Evolutionary conservation across 2,329 filamentous ascomycete genomes (phyloP), one percentile per base, ranked within the genome.

Genomic region (Leptographium lundbergii): DNA sequence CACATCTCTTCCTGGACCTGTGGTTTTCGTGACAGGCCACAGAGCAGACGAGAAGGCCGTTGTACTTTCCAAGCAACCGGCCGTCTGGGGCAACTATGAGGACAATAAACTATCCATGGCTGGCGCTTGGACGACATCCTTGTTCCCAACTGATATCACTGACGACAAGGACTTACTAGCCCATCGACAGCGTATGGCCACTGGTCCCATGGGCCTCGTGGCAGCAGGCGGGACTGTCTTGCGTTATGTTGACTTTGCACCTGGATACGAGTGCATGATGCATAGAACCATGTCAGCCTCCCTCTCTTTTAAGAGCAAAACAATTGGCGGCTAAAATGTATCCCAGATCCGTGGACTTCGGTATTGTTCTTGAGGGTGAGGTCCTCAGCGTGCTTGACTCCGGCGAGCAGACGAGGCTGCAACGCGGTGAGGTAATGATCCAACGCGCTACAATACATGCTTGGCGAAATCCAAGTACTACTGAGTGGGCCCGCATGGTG

Each of bases 401-500:
- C 19, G 74, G 75, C 5, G 73, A 74, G 54, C 69, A 61, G 56
- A 66, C 67, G 22, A 42, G 68, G 9, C 67, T 79, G 69, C 64
- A 69, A 55, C 68, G 69, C 47, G 76, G 76, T 0, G 76, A 78
- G 65, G 67, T 77, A 22, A 70, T 71, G n/a, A 71, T 79, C 24
- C 76, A 79, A 65, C 67, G 76, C 52, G 75, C 68, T 6, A 76
- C 74, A 14, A 73, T 70, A 65, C 75, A 77, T 65, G 69, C 67
- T 14, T 77, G 74, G 74, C 62, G 66, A 32, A 75, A 76, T 57
- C 62, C 64, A 14, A 73, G 73, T 57, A 63, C 69, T 47, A 75
- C 69, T 0, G 71, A 74, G 22, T 78, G 75, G 77, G 71, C 72
- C 2, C 67, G 76, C 22, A 74, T 78, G 70, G 56, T 68, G 65